These are phyloP conservation scores for Exsudoporus frostii DNA, from an alignment of 768 basidiomycete species.

Conservation along the genomic window DNA sequence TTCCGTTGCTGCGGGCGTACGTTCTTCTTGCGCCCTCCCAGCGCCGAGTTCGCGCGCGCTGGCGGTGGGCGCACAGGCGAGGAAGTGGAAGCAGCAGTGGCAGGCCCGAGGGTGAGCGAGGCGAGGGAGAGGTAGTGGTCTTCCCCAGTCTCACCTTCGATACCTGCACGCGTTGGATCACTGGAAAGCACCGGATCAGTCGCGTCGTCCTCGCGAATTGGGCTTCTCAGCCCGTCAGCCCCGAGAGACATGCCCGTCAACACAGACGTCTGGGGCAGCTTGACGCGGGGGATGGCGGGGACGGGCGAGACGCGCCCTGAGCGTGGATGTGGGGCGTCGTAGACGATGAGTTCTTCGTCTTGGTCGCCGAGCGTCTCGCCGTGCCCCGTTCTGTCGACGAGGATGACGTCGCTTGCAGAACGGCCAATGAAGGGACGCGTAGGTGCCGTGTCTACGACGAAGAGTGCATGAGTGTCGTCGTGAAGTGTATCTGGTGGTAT, in stretches of 20 bases:
- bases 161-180: neutral
- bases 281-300: slow-evolving; percentile 11
- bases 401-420: slow-evolving; percentile 22
- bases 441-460: slow-evolving; percentile 43
- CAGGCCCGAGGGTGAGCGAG: slow-evolving; percentile 21
- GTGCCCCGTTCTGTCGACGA: slow-evolving; percentile 19
- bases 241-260: slow-evolving; percentile 17
- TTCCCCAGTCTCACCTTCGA: neutral
- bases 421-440: neutral
- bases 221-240: neutral
- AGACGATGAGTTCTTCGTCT: slow-evolving; percentile 61
- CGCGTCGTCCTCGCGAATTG: slow-evolving; percentile 12
- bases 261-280: slow-evolving; percentile 23
- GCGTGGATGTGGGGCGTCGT: slow-evolving; percentile 72
- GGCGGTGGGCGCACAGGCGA: slow-evolving; percentile 18
- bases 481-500: neutral
- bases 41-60: slow-evolving; percentile 22
- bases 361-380: slow-evolving; percentile 18
- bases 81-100: neutral
- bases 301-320: slow-evolving; percentile 13
- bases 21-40: slow-evolving; percentile 24
- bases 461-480: slow-evolving; percentile 4
- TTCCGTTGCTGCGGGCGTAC: slow-evolving; percentile 1
- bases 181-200: neutral
- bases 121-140: slow-evolving; percentile 25